A percentile compares a stretch with the other conserved stretches of the same genome.
Evolutionary conservation across 2,329 filamentous ascomycete species (phyloP).

Genomic region (Phoma sp.): DNA sequence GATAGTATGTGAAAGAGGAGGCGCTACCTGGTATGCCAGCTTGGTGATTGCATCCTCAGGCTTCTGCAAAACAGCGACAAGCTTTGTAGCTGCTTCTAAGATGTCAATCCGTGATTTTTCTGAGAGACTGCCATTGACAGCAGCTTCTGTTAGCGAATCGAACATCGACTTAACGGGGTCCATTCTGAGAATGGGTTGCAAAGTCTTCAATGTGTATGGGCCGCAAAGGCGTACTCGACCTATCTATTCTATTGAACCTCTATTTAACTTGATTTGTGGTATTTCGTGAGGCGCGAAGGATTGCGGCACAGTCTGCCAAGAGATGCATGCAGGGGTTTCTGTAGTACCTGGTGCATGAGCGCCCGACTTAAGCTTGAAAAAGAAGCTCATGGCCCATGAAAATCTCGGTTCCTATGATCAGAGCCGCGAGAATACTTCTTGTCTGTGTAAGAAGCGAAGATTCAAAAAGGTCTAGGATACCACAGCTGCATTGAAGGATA

Average conservation of each 20-base stretch:
- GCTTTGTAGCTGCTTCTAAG: slow-evolving; percentile 2
- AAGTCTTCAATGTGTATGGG: too few species aligned
- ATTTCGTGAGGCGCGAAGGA: neutral
- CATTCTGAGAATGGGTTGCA: neutral
- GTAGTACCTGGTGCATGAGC: neutral
- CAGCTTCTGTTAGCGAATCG: neutral
- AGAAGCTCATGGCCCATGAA: neutral
- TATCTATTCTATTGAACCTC: neutral
- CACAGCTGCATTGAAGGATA: too few species aligned
- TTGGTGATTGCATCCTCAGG: slow-evolving; percentile 7
- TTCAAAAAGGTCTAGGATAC: too few species aligned
- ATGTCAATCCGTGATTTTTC: neutral
- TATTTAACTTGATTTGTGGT: neutral
- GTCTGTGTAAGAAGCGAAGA: too few species aligned
- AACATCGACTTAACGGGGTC: neutral
- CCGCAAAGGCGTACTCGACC: neutral
- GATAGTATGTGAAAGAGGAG: neutral
- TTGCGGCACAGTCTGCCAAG: neutral
- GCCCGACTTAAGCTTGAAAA: neutral
- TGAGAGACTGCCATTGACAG: neutral
- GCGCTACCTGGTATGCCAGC: slow-evolving; percentile 2
- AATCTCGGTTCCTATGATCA: neutral
- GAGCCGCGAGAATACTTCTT: too few species aligned
- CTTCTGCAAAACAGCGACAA: slow-evolving; percentile 6
- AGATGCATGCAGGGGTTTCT: neutral